These are phyloP conservation scores for Geotrichum aggregatum DNA, from an alignment of 1,139 yeast species.

Conservation along the genomic window DNA sequence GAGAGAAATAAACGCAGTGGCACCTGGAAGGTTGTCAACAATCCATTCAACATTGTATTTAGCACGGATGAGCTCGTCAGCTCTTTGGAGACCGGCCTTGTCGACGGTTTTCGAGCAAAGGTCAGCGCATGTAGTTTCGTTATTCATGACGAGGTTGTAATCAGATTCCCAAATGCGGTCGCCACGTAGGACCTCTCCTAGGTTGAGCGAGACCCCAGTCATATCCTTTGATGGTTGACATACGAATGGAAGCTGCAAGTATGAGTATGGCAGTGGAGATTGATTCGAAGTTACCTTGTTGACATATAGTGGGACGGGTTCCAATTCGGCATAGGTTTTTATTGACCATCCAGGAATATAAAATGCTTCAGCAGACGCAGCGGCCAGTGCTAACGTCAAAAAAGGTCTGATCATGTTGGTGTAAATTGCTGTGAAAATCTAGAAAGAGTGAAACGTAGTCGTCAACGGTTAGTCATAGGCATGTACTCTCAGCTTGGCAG, in stretches of 20 bases:
- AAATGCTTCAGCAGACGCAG: conserved; percentile 20
- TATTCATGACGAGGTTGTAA: conserved; percentile 56
- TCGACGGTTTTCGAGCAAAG: conserved; percentile 61
- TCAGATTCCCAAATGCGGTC: conserved; percentile 77
- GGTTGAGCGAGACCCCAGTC: conserved; percentile 60
- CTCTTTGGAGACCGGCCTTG: conserved; percentile 50
- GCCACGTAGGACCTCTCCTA: conserved; percentile 77
- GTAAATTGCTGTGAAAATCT: no score
- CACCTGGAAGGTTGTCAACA: conserved; percentile 82
- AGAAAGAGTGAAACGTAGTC: no score
- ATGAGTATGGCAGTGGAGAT: conserved; percentile 74
- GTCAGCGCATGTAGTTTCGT: conserved; percentile 60
- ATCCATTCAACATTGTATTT: conserved; percentile 83
- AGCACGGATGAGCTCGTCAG: conserved; percentile 58
- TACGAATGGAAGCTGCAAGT: conserved; percentile 72
- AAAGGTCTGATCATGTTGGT: conserved; percentile 12
- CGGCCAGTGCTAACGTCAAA: conserved; percentile 12
- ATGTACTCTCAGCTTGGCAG: no score
- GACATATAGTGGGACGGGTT: conserved; percentile 63
- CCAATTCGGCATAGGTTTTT: conserved; percentile 45
- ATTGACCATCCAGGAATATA: conserved; percentile 33
- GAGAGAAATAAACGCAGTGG: conserved; percentile 73
- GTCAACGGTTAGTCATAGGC: no score
- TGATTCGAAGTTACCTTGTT: conserved; percentile 75
- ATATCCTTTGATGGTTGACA: conserved; percentile 61